Percentiles rank a stretch among this genome's conserved stretches.
Conservation (phyloP, 208 protist species). For the Dictyostelium gargantuum region DNA sequence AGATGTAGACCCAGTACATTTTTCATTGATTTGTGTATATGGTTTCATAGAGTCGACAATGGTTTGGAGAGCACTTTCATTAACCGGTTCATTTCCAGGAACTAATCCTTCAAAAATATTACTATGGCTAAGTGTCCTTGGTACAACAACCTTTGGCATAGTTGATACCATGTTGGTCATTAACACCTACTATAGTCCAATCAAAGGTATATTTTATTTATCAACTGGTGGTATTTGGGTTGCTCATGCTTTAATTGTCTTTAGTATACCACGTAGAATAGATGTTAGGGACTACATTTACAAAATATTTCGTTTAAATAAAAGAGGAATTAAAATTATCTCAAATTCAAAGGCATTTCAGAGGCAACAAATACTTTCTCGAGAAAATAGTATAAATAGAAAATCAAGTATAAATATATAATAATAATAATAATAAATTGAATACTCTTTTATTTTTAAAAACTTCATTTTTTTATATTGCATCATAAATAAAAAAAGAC, state of each 20-base stretch:
- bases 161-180: slow-evolving; percentile 6
- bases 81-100: not conserved
- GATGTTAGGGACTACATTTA: slow-evolving; percentile 32
- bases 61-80: slow-evolving; percentile 23
- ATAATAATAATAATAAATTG: not conserved
- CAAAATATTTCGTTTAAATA: slow-evolving; percentile 10
- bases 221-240: slow-evolving; percentile 6
- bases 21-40: slow-evolving; percentile 18
- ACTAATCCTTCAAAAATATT: not conserved
- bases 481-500: no score
- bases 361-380: not conserved
- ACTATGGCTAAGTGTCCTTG: not conserved
- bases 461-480: no score
- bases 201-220: slow-evolving; percentile 15
- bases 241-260: not conserved
- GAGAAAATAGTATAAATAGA: not conserved
- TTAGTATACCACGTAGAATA: slow-evolving; percentile 8
- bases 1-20: not conserved
- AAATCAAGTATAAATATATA: not conserved
- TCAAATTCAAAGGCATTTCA: not conserved
- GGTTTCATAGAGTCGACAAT: slow-evolving; percentile 11
- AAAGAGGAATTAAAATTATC: not conserved
- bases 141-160: not conserved
- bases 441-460: no score
- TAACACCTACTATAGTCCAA: not conserved